phyloP scores from a whole-genome alignment of 1,139 yeast genomes.

The Magnusiomyces tetraspermus region DNA sequence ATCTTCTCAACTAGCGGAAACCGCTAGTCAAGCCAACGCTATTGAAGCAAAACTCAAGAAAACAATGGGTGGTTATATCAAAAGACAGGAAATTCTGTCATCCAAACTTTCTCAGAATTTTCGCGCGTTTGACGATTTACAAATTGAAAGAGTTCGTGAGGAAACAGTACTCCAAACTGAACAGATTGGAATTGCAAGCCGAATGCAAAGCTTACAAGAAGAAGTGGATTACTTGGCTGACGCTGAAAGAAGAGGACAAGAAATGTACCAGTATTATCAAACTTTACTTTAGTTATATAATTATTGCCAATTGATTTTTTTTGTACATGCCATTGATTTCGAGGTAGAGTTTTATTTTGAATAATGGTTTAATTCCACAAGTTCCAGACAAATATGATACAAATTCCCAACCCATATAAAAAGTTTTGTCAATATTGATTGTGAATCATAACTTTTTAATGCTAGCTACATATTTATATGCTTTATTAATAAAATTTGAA shows the following conservation, averaged over 20 bases:
- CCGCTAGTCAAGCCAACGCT: slow-evolving; percentile 29
- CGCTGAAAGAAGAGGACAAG: slow-evolving; percentile 36
- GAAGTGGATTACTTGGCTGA: slow-evolving; percentile 35
- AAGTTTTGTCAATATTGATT: no score
- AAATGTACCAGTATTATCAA: slow-evolving; percentile 25
- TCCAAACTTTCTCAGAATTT: slow-evolving; percentile 26
- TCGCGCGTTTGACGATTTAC: slow-evolving; percentile 26
- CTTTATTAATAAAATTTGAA: no score
- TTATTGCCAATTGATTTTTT: no score
- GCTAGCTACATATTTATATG: no score
- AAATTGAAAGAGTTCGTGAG: slow-evolving; percentile 25
- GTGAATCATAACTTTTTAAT: no score
- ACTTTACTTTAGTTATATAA: no score
- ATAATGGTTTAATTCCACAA: no score
- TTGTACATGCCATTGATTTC: no score
- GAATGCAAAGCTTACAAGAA: slow-evolving; percentile 33
- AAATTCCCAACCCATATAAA: no score
- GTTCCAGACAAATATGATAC: no score
- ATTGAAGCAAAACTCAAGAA: slow-evolving; percentile 31
- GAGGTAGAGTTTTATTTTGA: no score
- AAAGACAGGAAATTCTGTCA: slow-evolving; percentile 28
- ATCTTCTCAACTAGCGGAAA: slow-evolving; percentile 18
- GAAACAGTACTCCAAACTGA: slow-evolving; percentile 30
- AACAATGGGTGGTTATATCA: slow-evolving; percentile 33
- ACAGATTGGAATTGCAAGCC: slow-evolving; percentile 26